Base-by-base conservation (phyloP, 1,284 basidiomycete species). In the Ceratobasidium sp. region DNA sequence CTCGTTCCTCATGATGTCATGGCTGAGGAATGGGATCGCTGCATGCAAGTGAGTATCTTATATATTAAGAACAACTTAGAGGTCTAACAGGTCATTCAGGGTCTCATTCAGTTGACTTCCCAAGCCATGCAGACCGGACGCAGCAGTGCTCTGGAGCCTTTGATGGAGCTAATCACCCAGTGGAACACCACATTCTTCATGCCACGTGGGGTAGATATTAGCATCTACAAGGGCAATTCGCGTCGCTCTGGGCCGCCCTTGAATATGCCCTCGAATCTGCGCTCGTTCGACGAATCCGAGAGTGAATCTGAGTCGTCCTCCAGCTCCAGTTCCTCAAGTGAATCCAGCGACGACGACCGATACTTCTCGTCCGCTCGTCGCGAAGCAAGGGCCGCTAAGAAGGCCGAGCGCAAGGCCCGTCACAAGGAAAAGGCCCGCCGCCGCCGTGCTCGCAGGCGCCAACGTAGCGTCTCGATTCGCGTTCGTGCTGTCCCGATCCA, bases 161-260 rank as follows among this genome's bases (percentile, higher is more conserved):
- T 85, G n/a, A 83, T 84, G 17, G 88, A 91, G 74, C 81, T 92
- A 34, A 80, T 92, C 72, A 86, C 91, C 72, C 80, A 90, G 35
- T 93, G 91, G 91, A 92, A 92, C 76, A 77, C 78, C 50, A 85
- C 83, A 13, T 93, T 91, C 79, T 91, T 91, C 81, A 75, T 83
- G 69, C 78, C 82, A 32, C 88, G 91, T 55, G 86, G 87, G 20
- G 84, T 89, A 38, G 91, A 93, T 74, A 78, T 90, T 55, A 82
- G 90, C 34, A 80, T 93, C 12, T 92, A 86, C 81, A 90, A 87
- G 76, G 91, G 91, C 50, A 85, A 83, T 49, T 86, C 90, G 77
- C 85, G 88, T 45, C 86, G 87, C 71, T 87, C 90, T 27, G 91
- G 91, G 1, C 79, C 81, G 7, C 42, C 27, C 40, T 29, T 20